phyloP scores from a whole-genome alignment of 176 grass and related monocot genomes.

The Alloteropsis semialata region DNA sequence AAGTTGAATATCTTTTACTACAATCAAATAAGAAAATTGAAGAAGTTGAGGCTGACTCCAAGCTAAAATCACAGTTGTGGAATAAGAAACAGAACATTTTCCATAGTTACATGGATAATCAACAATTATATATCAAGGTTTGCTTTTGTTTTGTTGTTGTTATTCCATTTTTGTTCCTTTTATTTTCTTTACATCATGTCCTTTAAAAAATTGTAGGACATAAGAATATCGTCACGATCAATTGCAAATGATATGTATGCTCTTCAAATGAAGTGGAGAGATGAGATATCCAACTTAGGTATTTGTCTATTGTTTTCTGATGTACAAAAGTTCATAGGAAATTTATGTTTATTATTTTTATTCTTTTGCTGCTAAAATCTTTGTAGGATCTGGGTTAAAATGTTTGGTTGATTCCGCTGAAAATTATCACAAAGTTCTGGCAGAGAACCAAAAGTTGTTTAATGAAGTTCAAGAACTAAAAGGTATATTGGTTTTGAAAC shows the following conservation, averaged over 20 bases:
- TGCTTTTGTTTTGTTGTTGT: slow-evolving; percentile 15
- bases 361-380: neutral
- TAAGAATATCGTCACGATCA: slow-evolving; percentile 56
- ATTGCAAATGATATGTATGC: slow-evolving; percentile 53
- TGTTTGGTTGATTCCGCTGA: slow-evolving; percentile 83
- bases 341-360: neutral
- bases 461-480: slow-evolving; percentile 97
- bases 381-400: slow-evolving; percentile 66
- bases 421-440: slow-evolving; percentile 83
- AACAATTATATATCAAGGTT: slow-evolving; percentile 62
- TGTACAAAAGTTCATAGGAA: neutral
- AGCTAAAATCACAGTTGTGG: slow-evolving; percentile 62
- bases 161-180: neutral
- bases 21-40: slow-evolving; percentile 66
- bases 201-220: slow-evolving; percentile 42
- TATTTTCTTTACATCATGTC: slow-evolving; percentile 12
- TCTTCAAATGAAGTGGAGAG: slow-evolving; percentile 69
- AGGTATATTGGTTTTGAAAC: slow-evolving; percentile 35
- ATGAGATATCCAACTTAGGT: slow-evolving; percentile 84
- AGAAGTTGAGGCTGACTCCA: slow-evolving; percentile 56
- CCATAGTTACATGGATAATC: slow-evolving; percentile 50
- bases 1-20: slow-evolving; percentile 60
- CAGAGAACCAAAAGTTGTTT: slow-evolving; percentile 89
- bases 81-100: slow-evolving; percentile 67
- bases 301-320: slow-evolving; percentile 13